A percentile compares a stretch with the other conserved stretches of the same genome.
phyloP scores from a whole-genome alignment of 345 rosid species.

The Populus deltoides region DNA sequence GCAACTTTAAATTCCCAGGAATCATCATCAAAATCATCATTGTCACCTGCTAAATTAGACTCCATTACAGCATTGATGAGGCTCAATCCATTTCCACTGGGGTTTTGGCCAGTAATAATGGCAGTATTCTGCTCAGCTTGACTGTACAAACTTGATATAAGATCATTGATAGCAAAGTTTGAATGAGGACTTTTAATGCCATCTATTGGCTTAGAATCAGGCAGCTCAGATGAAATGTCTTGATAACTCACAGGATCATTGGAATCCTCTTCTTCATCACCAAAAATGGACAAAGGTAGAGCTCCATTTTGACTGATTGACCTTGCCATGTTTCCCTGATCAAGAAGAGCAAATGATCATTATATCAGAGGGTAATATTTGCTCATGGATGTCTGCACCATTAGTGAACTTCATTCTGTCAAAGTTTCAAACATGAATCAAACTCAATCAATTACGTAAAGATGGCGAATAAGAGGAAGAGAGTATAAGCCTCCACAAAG shows the following conservation, averaged over 20 bases:
- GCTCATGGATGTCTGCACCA: neutral
- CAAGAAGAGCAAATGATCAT: constrained; percentile 14
- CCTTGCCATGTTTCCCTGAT: constrained; percentile 38
- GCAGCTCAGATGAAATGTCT: constrained; percentile 34
- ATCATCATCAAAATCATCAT: constrained; percentile 55
- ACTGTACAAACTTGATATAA: constrained; percentile 71
- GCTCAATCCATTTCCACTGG: constrained; percentile 31
- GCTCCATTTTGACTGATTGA: constrained; percentile 45
- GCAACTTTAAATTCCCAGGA: constrained; percentile 76
- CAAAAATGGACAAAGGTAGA: constrained; percentile 64
- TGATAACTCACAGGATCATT: constrained; percentile 39
- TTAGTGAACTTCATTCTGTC: neutral
- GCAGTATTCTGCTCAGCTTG: constrained; percentile 49
- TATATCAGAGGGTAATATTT: neutral
- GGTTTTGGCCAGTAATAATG: constrained; percentile 27
- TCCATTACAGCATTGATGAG: constrained; percentile 23
- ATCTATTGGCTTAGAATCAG: constrained; percentile 21
- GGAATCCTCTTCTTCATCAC: constrained; percentile 46
- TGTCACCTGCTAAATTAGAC: constrained; percentile 28
- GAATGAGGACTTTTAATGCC: constrained; percentile 33
- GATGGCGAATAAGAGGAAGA: neutral
- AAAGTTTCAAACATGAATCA: neutral
- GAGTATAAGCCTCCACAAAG: neutral
- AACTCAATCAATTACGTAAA: neutral
- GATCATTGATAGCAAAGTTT: constrained; percentile 54